Evolutionary conservation across 2,329 filamentous ascomycete genomes (phyloP), one percentile per base, ranked within the genome.

Genomic region (Fusarium sambucinum): DNA sequence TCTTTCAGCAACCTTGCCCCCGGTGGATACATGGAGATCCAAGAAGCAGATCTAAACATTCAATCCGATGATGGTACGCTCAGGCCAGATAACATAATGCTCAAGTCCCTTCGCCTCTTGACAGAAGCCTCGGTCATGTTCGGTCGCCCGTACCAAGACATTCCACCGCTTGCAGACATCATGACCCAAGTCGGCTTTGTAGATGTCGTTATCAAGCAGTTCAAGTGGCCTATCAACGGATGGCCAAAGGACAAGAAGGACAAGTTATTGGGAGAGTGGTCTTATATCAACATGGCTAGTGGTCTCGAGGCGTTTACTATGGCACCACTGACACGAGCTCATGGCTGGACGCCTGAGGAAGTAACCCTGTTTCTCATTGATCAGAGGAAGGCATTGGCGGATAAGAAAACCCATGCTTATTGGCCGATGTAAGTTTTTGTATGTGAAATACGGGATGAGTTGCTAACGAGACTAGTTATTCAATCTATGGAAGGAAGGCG

Each of bases 121-220:
- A 38, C 60, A 11, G 64, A 75, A 21, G 73, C 73, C 2, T 71
- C 72, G 4, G 67, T 68, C 19, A 70, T 70, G 11, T 71, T 77
- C 25, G 66, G 70, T 1, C 47, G 62, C 1, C 45, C 59, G 2
- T 71, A 67, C 21, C 54, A 64, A 6, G 63, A 69, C 10, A 69
- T 72, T 9, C n/a, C 55, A 3, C 38, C 58, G 2, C 60, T 72
- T 10, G 52, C 54, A 9, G 59, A 66, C 8, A 38, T 60, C 9
- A 58, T 76, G 40, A 33, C 27, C 3, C 41, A 67, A 13, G 64
- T 67, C 4, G 74, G 69, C 3, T 76, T 71, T 21, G 54, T 66
- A 1, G 59, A 73, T 32, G 38, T 74, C 2, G 42, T 63, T 4
- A 27, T 64, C 13, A 55, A 59, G 21, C 27, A 42, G n/a, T 66